Base-by-base conservation (phyloP, 768 basidiomycete genomes). In the Lentinula lateritia region DNA sequence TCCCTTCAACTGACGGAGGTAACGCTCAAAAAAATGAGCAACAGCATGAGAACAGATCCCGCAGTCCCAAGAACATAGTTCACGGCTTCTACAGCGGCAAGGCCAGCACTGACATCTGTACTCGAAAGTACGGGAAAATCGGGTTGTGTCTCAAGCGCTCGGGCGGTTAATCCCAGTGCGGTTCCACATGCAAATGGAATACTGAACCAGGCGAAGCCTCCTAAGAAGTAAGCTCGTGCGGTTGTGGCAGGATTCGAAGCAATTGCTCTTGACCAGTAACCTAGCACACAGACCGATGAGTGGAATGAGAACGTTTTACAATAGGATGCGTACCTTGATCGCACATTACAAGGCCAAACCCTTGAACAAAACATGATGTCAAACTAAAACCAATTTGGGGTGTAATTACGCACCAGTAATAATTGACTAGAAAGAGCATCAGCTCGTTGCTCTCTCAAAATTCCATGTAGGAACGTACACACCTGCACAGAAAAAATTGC, bases 161-260 rank as follows among this genome's bases (percentile, higher is more conserved):
- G 68, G 0, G 72, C 72, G 0, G 68, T 71, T 9, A 79, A 71
- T n/a, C 78, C 78, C 48, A 76, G 69, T 20, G 73, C 73, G 0
- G 77, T 78, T n/a, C 74, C 76, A 61, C 79, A 77, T 2, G 72
- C 73, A 70, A 74, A 78, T 4, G 79, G 79, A 10, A 78, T 73
- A 3, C 75, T 73, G 43, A 78, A 75, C 71, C 72, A 77, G 12
- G 73, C 68, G 13, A 78, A 59, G 5, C 74, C 75, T 18, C 74
- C 75, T 5, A 75, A 62, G 52, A 76, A 64, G 64, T 74, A 75
- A 15, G 69, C 74, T 36, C 67, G 65, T 3, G 72, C 70, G 2
- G 73, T 68, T 12, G 66, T 68, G 32, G 67, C 64, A 6, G 75
- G 70, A 18, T 71, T 62, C 32, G 65, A 67, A 0, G 75, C 73